Evolutionary conservation across 2,329 filamentous ascomycete genomes (phyloP).

Genomic region (Macroventuria anomochaeta): DNA sequence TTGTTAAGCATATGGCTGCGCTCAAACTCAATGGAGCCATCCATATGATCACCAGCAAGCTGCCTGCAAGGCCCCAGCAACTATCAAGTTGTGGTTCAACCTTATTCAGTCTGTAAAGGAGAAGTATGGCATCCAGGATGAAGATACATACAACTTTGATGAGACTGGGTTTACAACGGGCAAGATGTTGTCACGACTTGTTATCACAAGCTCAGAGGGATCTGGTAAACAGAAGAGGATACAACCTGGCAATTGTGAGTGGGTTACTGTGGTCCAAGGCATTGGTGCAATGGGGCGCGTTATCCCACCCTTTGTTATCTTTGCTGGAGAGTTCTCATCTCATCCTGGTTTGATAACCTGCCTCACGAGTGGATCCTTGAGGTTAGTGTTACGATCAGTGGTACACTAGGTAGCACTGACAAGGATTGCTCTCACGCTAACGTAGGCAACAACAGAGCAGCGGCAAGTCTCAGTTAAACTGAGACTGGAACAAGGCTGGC

Average conservation of each 20-base stretch:
- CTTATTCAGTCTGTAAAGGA: neutral
- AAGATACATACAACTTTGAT: neutral
- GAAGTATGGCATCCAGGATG: neutral
- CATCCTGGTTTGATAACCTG: conserved; percentile 18
- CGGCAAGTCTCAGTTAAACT: too few relatives aligned
- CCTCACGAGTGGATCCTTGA: conserved; percentile 35
- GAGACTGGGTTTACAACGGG: neutral
- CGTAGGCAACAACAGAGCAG: too few relatives aligned
- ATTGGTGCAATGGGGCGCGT: conserved; percentile 6
- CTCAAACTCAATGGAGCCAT: conserved; percentile 2
- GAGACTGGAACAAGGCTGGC: too few relatives aligned
- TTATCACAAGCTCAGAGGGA: neutral
- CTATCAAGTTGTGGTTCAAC: neutral
- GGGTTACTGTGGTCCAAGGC: conserved; percentile 16
- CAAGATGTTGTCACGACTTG: neutral
- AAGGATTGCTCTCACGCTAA: too few relatives aligned
- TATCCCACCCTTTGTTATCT: conserved; percentile 15
- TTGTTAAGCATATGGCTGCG: conserved; percentile 15
- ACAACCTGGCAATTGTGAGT: conserved; percentile 16
- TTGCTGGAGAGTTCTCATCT: conserved; percentile 6
- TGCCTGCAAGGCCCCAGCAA: neutral
- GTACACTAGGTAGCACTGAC: too few relatives aligned
- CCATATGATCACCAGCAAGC: conserved; percentile 14
- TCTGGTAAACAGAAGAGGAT: neutral
- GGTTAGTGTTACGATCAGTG: too few relatives aligned